Evolutionary conservation across 1,284 basidiomycete species (phyloP).

Genomic region (Rhodotorula sp.): DNA sequence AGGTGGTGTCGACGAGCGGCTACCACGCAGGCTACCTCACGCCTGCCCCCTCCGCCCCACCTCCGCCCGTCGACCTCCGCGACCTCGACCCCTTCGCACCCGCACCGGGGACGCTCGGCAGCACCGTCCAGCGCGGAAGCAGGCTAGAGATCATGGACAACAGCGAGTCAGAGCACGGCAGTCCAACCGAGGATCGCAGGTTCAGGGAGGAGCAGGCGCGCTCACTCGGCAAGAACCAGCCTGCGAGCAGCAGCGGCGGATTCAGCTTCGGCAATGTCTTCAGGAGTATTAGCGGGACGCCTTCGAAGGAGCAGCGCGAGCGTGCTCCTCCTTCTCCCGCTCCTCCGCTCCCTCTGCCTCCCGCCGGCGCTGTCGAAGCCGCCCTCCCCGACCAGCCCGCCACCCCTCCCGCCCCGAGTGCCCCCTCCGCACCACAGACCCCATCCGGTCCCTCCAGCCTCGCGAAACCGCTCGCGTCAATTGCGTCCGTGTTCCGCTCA

Average conservation of each 20-base stretch:
- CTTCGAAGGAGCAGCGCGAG: background rate
- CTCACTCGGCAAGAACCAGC: background rate
- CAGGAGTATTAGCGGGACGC: slow-evolving; percentile 19
- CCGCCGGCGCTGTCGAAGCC: background rate
- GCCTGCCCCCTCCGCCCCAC: slow-evolving; percentile 4
- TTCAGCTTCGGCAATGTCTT: slow-evolving; percentile 27
- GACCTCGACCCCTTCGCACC: slow-evolving; percentile 33
- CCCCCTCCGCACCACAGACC: background rate
- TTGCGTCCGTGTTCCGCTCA: slow-evolving; percentile 38
- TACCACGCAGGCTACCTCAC: slow-evolving; percentile 13
- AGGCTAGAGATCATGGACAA: slow-evolving; percentile 24
- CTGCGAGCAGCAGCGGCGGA: slow-evolving; percentile 1
- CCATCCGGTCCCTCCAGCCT: slow-evolving; percentile 8
- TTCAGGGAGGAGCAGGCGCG: background rate
- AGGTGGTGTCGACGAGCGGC: background rate
- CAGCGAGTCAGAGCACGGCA: slow-evolving; percentile 16
- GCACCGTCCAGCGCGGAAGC: slow-evolving; percentile 4
- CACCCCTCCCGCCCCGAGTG: background rate
- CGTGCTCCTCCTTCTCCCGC: background rate
- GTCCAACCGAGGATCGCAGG: background rate
- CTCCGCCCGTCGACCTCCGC: slow-evolving; percentile 1
- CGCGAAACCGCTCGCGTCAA: slow-evolving; percentile 32
- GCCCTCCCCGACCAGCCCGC: background rate
- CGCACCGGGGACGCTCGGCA: slow-evolving; percentile 9
- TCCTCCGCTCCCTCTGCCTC: background rate